These are phyloP conservation scores for Tricholoma flavovirens DNA, from an alignment of 768 basidiomycete species.

Conservation along the genomic window DNA sequence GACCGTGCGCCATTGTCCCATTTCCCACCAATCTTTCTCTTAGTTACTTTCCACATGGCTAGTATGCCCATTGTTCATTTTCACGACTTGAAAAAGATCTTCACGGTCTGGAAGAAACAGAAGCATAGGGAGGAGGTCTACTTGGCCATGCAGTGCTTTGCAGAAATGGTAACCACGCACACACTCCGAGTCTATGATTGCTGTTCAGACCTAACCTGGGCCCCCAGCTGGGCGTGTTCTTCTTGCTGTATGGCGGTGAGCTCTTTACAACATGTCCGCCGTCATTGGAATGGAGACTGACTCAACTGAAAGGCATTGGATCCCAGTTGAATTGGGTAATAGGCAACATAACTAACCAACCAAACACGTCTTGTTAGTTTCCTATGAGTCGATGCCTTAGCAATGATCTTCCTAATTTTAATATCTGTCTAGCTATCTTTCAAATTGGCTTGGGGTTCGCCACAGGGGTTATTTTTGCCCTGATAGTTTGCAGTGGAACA, in stretches of 20 bases:
- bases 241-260: conserved; percentile 50
- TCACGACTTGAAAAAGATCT: conserved; percentile 36
- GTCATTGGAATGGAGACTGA: neutral
- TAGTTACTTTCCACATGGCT: neutral
- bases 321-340: conserved; percentile 45
- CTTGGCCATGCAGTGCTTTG: conserved; percentile 52
- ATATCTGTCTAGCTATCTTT: conserved; percentile 35
- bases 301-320: conserved; percentile 41
- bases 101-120: conserved; percentile 45
- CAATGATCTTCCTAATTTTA: neutral
- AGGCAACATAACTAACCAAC: conserved; percentile 36
- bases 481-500: conserved; percentile 43
- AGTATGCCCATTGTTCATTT: conserved; percentile 27
- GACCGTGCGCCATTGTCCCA: too few relatives aligned
- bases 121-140: conserved; percentile 39
- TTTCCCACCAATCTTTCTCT: too few relatives aligned
- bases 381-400: too few relatives aligned
- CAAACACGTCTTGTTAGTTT: conserved; percentile 40
- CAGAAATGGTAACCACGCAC: conserved; percentile 44
- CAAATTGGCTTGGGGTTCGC: conserved; percentile 57
- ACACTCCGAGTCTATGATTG: too few relatives aligned
- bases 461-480: conserved; percentile 53
- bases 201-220: neutral
- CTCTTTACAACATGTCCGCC: neutral
- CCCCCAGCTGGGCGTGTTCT: conserved; percentile 50